Evolutionary conservation across 177 flowering plant genomes (phyloP), one percentile per base, ranked within the genome.

Genomic region (Tripterygium wilfordii): DNA sequence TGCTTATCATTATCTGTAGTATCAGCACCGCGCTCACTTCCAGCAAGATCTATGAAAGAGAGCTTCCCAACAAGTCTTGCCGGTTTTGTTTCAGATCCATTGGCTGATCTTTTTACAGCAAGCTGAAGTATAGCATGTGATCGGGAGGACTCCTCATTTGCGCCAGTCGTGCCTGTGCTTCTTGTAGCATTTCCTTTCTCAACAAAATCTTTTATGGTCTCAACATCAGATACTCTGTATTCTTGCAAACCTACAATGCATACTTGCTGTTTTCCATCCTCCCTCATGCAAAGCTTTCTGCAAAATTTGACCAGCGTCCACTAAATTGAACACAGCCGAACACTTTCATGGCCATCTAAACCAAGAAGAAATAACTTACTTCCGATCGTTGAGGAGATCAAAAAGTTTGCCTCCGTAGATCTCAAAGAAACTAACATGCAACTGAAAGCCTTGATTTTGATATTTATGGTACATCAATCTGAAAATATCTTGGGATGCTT

Each of bases 101-200:
- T 85, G 60, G 35, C 72, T 19, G 80, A 68, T 43, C 61, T 82
- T 75, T 89, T 89, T 40, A 89, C 64, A 20, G 66, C 79, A 51
- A 86, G 94, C 68, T 89, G 97, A 58, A 89, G 85, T 53, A 89
- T 86, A 19, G 97, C 97, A 80, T 89, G 97, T 16, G 95, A 89
- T 18, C 97, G 84, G 4, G 97, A 89, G 23, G 95, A 89, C 61
- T 89, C 97, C 66, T 89, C 97, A 72, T 89, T 89, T 12, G 97
- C 97, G 50, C 95, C 95, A 25, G 97, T 86, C 33, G 94, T 78
- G 10, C 95, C 95, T 1, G 88, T 89, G 62, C 97, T 89, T 59
- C 97, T 80, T 2, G 83, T 66, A 16, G 88, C 71, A 76, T 63
- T 86, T 32, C 97, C 95, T 64, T 54, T 84, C 68, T 86, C 95